Conservation (phyloP, 2,329 filamentous ascomycete genomes). For the Aureobasidium sp. region DNA sequence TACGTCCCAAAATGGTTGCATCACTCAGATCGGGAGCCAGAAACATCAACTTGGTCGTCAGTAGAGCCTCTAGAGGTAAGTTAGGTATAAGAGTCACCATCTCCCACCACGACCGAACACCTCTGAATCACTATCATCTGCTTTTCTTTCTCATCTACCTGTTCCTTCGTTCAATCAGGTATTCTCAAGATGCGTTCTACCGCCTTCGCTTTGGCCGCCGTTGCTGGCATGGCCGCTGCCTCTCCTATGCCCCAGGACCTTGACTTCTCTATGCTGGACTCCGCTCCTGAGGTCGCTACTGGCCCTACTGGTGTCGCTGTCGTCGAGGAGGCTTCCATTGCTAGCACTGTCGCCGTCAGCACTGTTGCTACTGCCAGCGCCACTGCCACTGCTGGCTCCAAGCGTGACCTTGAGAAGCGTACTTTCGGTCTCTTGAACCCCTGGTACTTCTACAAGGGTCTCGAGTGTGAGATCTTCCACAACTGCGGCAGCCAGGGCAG, state of each 20-base stretch:
- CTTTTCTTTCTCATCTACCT: conserved; percentile 5
- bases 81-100: conserved; percentile 2
- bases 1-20: neutral
- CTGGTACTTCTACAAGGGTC: conserved; percentile 13
- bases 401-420: conserved; percentile 12
- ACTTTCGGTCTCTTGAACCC: neutral
- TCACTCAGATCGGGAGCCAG: neutral
- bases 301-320: conserved; percentile 18
- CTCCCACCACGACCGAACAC: neutral
- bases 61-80: neutral
- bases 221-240: conserved; percentile 19
- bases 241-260: conserved; percentile 21
- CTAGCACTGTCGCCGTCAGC: conserved; percentile 19
- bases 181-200: conserved; percentile 16
- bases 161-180: conserved; percentile 7
- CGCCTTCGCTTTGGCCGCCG: conserved; percentile 18
- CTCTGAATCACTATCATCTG: neutral
- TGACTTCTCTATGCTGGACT: conserved; percentile 19
- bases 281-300: conserved; percentile 19
- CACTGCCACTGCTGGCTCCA: conserved; percentile 14
- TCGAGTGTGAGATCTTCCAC: conserved; percentile 14
- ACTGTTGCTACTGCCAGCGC: conserved; percentile 17
- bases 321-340: conserved; percentile 15
- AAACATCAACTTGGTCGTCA: neutral
- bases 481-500: conserved; percentile 6